Conservation (phyloP, 2,329 filamentous ascomycete genomes). For the Exserohilum rostratum region DNA sequence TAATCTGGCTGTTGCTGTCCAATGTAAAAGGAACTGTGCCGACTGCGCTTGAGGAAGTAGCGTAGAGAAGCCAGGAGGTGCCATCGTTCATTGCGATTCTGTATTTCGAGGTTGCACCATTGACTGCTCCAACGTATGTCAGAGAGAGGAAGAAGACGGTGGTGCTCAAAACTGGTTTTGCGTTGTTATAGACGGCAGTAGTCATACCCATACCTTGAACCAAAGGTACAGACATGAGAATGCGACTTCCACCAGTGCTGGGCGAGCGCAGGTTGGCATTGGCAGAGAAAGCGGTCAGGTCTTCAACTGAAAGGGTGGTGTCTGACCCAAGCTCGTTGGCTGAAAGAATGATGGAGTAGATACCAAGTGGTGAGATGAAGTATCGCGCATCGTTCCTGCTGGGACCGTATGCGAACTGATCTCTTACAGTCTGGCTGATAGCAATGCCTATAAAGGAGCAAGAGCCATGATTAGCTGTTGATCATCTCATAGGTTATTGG, state of each 20-base stretch:
- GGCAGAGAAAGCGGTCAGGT: slow-evolving; percentile 62
- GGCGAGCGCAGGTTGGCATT: slow-evolving; percentile 67
- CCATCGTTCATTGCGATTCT: slow-evolving; percentile 58
- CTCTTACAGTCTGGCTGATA: slow-evolving; percentile 74
- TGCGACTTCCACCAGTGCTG: slow-evolving; percentile 57
- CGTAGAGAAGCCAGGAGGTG: slow-evolving; percentile 78
- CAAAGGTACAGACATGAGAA: slow-evolving; percentile 76
- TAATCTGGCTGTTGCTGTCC: slow-evolving; percentile 68
- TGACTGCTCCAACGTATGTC: slow-evolving; percentile 30
- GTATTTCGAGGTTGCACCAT: slow-evolving; percentile 50
- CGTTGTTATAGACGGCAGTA: slow-evolving; percentile 75
- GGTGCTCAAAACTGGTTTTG: slow-evolving; percentile 74
- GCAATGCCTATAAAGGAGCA: slow-evolving; percentile 56
- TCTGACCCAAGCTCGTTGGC: slow-evolving; percentile 72
- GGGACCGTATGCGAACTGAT: slow-evolving; percentile 62
- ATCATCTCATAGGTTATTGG: not conserved
- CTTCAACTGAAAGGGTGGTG: slow-evolving; percentile 63
- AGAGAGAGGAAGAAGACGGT: slow-evolving; percentile 77
- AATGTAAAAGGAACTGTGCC: slow-evolving; percentile 72
- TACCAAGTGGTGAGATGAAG: slow-evolving; percentile 82
- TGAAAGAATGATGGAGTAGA: slow-evolving; percentile 82
- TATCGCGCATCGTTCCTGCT: slow-evolving; percentile 59
- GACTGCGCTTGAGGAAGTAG: slow-evolving; percentile 60
- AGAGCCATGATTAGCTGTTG: not conserved
- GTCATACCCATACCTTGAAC: slow-evolving; percentile 91